Base-by-base conservation (phyloP, 306 rosid genomes). In the Corylus americana region DNA sequence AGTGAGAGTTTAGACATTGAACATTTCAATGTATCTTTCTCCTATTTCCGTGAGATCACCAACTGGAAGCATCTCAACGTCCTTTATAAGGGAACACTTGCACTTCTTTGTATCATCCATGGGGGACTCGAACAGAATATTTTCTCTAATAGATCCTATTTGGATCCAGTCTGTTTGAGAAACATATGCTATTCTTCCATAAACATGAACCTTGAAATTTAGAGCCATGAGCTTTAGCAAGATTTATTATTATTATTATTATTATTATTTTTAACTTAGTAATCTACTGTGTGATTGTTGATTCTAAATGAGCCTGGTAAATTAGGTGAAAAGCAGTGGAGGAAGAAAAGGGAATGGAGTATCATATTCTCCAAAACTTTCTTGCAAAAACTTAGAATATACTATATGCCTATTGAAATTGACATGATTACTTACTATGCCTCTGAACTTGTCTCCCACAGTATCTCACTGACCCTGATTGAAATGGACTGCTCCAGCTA, bases 91-190 rank as follows among this genome's bases (percentile, higher is more conserved):
- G 31, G 94, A 90, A 49, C 90, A 84, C 47, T 73, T 86, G 83
- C 3, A 87, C 80, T 79, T 88, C 89, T 47, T 82, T 85, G 73
- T 86, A 88, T 75, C 87, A 73, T 90, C 88, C 76, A 90, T 67
- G 12, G 71, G 81, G 1, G 90, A 81, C 35, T 92, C 90, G 75
- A 90, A 88, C 12, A 90, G 58, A 37, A 90, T 83, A 73, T 86
- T 90, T 37, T 90, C 90, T 45, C 35, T 55, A 31, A 90, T 86
- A 25, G 87, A 86, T 5, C 94, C 92, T 0, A 89, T 80, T 78
- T 86, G 92, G 54, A 90, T 86, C 93, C 91, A 88, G 29, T 91
- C 85, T 57, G 91, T 80, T 75, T 90, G 91, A 47, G 93, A 84
- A 84, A 90, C 91, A 79, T 84, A 90, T 25, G 91, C 94, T 71